Base-by-base conservation (phyloP, 805 yeast genomes). In the Schwanniomyces polymorphus region DNA sequence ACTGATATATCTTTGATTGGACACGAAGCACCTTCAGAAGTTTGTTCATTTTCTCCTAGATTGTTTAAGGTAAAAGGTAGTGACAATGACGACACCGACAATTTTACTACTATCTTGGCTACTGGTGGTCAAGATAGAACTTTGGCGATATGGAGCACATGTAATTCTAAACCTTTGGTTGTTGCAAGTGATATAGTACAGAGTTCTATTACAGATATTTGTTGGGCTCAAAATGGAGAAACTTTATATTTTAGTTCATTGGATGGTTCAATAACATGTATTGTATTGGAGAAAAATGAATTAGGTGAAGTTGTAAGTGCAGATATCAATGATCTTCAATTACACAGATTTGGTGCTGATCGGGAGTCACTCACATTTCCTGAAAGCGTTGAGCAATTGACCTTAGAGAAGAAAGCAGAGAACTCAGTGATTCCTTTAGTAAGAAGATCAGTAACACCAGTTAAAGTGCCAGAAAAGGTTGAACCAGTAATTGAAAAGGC, bases 61-160 rank as follows among this genome's bases (percentile, higher is more conserved):
- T 58, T 87, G 26, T 88, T 81, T 56, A 79, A 78, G 39, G 52
- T 58, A n/a, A 48, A 49, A 7, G 58, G 52, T 26, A 50, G 54
- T 8, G 54, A 51, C 16, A 57, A 55, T 17, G 55, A 50, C 58
- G 57, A 31, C 48, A 50, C 63, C 48, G 58, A 63, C 46, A 63
- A 64, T 51, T 69, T 77, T 44, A 75, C 86, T 7, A 85, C 97
- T 0, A 80, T 92, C 0, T 74, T 92, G n/a, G 97, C 97, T 2
- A 87, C 97, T 26, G 97, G 92, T 11, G 98, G 98, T 9, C 98
- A 92, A 66, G 99, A 92, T 65, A 84, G 88, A 58, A 80, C 91
- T 1, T 66, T 94, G 33, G 96, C 91, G 0, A 73, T 92, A 5
- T 92, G 99, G 99, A 84, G 84, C 58, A 92, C 97, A 0, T 67